These are phyloP conservation scores for Salix koriyanagi DNA, from an alignment of 345 rosid genomes.

Conservation along the genomic window DNA sequence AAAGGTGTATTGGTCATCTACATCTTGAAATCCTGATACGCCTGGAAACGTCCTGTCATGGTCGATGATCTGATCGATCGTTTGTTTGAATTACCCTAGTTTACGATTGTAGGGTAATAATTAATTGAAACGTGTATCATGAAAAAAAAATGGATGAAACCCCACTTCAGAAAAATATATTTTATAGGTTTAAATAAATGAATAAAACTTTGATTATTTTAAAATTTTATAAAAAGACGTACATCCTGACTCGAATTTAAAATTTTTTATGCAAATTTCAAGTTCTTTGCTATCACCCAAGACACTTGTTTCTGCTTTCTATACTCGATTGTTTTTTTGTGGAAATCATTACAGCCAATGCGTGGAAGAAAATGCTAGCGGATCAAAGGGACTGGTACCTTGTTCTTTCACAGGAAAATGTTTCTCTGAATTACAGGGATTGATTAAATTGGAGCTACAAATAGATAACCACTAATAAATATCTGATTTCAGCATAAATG, in stretches of 20 bases:
- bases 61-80: too few species aligned
- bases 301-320: neutral
- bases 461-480: neutral
- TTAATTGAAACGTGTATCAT: neutral
- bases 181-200: too few species aligned
- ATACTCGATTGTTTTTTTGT: neutral
- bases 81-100: neutral
- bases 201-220: too few species aligned
- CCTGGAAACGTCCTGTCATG: neutral
- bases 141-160: neutral
- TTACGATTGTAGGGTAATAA: neutral
- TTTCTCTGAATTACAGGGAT: neutral
- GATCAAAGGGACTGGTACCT: neutral
- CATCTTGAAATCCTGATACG: neutral
- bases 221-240: accelerated
- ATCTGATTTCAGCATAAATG: too few species aligned
- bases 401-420: neutral
- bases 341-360: neutral
- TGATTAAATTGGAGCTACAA: neutral
- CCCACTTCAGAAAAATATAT: too few species aligned
- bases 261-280: accelerated
- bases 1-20: neutral
- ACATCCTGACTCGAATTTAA: too few species aligned
- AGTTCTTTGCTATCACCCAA: too few species aligned
- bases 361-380: neutral